Conservation (phyloP, 371 early-diverging fungal genomes). For the Dentiscutata heterogama region DNA sequence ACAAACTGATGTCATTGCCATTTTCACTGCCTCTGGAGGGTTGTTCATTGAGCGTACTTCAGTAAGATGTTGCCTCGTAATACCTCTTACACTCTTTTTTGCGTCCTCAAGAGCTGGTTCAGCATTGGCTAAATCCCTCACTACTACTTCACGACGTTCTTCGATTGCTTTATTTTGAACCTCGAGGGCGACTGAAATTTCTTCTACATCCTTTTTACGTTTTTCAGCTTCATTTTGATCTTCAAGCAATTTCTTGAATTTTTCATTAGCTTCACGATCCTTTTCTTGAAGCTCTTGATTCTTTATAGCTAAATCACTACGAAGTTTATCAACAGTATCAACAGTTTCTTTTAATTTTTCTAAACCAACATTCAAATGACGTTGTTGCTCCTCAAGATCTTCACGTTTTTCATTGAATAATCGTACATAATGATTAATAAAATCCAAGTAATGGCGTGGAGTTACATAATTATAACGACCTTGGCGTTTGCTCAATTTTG, state of each 20-base stretch:
- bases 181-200: constrained; percentile 84
- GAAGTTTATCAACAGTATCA: constrained; percentile 94
- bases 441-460: constrained; percentile 98
- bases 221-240: constrained; percentile 97
- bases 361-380: constrained; percentile 97
- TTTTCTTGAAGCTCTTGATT: constrained; percentile 90
- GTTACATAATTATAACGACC: constrained; percentile 90
- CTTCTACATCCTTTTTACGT: constrained; percentile 85
- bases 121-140: constrained; percentile 92
- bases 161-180: constrained; percentile 76
- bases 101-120: constrained; percentile 98
- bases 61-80: constrained; percentile 97
- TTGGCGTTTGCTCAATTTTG: constrained; percentile 83
- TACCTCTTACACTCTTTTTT: constrained; percentile 91
- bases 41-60: constrained; percentile 99
- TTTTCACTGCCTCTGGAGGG: constrained; percentile 96
- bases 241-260: constrained; percentile 95
- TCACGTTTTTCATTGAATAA: constrained; percentile 94
- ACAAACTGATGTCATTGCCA: constrained; percentile 98
- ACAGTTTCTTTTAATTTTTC: constrained; percentile 97
- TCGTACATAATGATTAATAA: constrained; percentile 93
- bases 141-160: constrained; percentile 83
- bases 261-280: constrained; percentile 92
- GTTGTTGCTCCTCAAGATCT: constrained; percentile 97
- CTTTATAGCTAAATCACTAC: constrained; percentile 89